Evolutionary conservation across 768 basidiomycete species (phyloP), one percentile per base, ranked within the genome.

Genomic region (Hebeloma cylindrosporum): DNA sequence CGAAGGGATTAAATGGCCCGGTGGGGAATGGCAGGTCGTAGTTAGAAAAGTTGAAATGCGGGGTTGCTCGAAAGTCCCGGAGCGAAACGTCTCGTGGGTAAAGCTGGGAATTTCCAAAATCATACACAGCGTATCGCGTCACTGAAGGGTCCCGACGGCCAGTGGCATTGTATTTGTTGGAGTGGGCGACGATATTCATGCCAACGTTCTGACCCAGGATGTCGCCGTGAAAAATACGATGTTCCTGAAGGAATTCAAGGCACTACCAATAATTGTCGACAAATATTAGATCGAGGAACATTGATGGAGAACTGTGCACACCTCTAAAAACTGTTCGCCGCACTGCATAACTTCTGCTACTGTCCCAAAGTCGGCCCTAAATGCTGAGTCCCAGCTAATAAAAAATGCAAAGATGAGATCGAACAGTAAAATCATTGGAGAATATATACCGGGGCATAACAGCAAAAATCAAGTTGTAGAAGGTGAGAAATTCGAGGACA

Each of bases 401-500:
- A 45, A 16, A 27, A 30, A 20, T 31, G 18, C n/a, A n/a, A n/a
- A n/a, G n/a, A n/a, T n/a, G n/a, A n/a, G n/a, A n/a, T n/a, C n/a
- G n/a, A n/a, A n/a, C n/a, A n/a, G n/a, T n/a, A n/a, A n/a, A n/a
- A n/a, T n/a, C n/a, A n/a, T n/a, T n/a, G n/a, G n/a, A n/a, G 14
- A 10, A 18, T 8, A 39, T 14, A 32, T 39, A 53, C 54, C 51
- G 40, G 17, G 57, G 57, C 53, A 51, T 55, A 14, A 58, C 57
- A 2, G 45, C 49, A 26, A 55, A 58, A 1, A 47, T 32, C 7
- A 52, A 31, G 11, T 36, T 39, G 27, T 51, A 46, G 18, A 50
- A 55, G 1, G n/a, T 35, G 5, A 55, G n/a, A 17, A 39, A 55
- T 3, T 55, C 51, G 3, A 58, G 26, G 13, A 47, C 43, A 23